These are phyloP conservation scores for Cordyceps pruinosa DNA, from an alignment of 2,329 filamentous ascomycete genomes.

Conservation along the genomic window DNA sequence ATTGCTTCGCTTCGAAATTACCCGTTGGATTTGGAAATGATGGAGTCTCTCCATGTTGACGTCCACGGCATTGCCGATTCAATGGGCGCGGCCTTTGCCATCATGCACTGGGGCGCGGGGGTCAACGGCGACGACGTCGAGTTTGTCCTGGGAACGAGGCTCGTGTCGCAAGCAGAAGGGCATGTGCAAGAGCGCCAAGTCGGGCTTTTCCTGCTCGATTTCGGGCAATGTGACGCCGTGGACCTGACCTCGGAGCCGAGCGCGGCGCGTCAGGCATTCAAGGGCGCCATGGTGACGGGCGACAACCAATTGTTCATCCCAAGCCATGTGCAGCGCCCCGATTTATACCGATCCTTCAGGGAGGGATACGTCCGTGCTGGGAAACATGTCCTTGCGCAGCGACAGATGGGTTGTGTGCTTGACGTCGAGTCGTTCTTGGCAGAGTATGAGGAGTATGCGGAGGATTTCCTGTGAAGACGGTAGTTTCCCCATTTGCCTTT, in stretches of 20 bases:
- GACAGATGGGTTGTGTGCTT: constrained; percentile 13
- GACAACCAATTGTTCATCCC: constrained; percentile 21
- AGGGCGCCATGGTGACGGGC: constrained; percentile 19
- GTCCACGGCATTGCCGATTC: constrained; percentile 12
- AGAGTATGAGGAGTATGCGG: constrained; percentile 19
- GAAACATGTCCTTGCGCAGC: constrained; percentile 12
- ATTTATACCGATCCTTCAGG: constrained; percentile 16
- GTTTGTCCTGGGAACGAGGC: constrained; percentile 16
- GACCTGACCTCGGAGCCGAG: constrained; percentile 13
- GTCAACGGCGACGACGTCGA: constrained; percentile 19
- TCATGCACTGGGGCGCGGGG: constrained; percentile 20
- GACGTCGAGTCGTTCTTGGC: constrained; percentile 16
- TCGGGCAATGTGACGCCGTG: constrained; percentile 19
- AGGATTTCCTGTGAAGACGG: constrained; percentile 16
- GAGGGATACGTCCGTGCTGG: constrained; percentile 16
- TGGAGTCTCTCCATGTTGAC: constrained; percentile 13
- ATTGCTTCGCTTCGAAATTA: constrained; percentile 9
- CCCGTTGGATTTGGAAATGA: constrained; percentile 9
- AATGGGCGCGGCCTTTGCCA: constrained; percentile 18
- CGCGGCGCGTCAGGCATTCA: constrained; percentile 19
- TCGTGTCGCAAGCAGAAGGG: neutral
- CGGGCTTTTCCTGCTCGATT: constrained; percentile 18
- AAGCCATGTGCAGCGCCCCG: constrained; percentile 13
- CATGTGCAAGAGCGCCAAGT: constrained; percentile 12
- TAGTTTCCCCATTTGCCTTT: too few relatives aligned